phyloP scores from a whole-genome alignment of 352 stramenopile genomes.

The Pythium insidiosum region DNA sequence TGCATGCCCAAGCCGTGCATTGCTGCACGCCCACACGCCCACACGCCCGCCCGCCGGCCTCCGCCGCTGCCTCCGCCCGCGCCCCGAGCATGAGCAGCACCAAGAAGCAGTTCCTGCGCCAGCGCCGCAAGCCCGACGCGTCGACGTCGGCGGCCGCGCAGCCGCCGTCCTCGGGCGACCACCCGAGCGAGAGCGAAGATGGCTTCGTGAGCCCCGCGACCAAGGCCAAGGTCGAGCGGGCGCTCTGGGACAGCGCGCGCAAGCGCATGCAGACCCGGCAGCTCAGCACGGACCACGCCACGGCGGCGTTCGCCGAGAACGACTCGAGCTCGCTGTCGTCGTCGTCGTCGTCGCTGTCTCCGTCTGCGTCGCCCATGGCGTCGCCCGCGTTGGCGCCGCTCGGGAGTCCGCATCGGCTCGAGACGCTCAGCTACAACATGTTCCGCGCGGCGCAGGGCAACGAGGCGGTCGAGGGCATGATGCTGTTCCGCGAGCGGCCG shows the following conservation, averaged over 20 bases:
- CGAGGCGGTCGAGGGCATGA: conserved; percentile 43
- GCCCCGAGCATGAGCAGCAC: conserved; percentile 1
- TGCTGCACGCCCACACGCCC: too few relatives aligned
- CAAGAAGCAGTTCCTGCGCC: conserved; percentile 17
- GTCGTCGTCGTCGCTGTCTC: too few relatives aligned
- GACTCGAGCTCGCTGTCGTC: background rate
- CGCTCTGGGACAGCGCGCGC: conserved; percentile 14
- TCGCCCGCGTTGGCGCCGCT: background rate
- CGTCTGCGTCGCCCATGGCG: background rate
- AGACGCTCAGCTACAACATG: conserved; percentile 25
- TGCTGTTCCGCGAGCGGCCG: conserved; percentile 75
- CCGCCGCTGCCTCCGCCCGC: too few relatives aligned
- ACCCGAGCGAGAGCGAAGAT: conserved; percentile 15
- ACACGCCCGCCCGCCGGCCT: too few relatives aligned
- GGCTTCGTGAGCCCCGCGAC: conserved; percentile 17
- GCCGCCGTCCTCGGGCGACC: background rate
- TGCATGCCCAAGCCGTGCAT: too few relatives aligned
- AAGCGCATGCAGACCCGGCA: conserved; percentile 19
- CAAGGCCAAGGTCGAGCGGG: conserved; percentile 15
- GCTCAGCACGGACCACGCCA: conserved; percentile 6
- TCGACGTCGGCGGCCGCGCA: background rate
- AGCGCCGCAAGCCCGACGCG: conserved; percentile 11
- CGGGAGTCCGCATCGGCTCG: conserved; percentile 8
- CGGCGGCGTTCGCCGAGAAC: background rate
- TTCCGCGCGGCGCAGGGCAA: conserved; percentile 54